Base-by-base conservation (phyloP, 202 grass and related monocot genomes). In the Panicum hallii region DNA sequence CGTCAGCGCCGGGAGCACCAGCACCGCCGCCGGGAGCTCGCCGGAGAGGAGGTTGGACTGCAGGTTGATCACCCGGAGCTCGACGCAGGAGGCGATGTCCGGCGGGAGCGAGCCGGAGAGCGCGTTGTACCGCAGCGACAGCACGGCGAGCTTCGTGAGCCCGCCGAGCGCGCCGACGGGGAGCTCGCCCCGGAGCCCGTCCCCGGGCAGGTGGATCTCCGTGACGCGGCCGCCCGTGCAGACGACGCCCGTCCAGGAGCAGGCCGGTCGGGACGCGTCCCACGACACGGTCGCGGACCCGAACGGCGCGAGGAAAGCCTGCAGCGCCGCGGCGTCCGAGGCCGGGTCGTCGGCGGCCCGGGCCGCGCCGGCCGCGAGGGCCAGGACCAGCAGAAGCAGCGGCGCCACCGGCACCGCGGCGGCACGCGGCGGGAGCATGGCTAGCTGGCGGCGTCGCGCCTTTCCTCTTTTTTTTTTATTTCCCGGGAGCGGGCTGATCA, bases 71-170 rank as follows among this genome's bases (percentile, higher is more conserved):
- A 86, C 62, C 22, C 74, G 78, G 38, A 98, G 91, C 61, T 69
- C 72, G 14, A 52, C n/a, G 77, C 90, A 88, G 4, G 76, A 19
- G 20, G 87, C 74, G 7, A 98, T 69, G 63, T 98, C 95, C 2
- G 76, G 7, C 2, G 95, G 95, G 8, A 98, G 17, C 40, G 85
- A 4, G 60, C 89, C 95, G 16, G 91, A 88, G 66, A 98, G 91
- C 69, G 60, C 60, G 84, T 98, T 98, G 80, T 84, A 90, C 30
- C 95, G 90, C 43, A 98, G 86, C 17, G 93, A 95, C n/a, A 98
- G 69, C 19, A 85, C 83, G 48, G 79, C 77, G 44, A 98, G 95
- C 75, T 28, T 92, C 10, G 81, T 87, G 72, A 98, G 89, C 65
- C 78, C 79, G 4, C 95, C 91, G 75, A 98, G 83, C 2, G 79